Base-by-base conservation (phyloP, 805 yeast species). In the Cyberlindnera xishuangbannaensis region DNA sequence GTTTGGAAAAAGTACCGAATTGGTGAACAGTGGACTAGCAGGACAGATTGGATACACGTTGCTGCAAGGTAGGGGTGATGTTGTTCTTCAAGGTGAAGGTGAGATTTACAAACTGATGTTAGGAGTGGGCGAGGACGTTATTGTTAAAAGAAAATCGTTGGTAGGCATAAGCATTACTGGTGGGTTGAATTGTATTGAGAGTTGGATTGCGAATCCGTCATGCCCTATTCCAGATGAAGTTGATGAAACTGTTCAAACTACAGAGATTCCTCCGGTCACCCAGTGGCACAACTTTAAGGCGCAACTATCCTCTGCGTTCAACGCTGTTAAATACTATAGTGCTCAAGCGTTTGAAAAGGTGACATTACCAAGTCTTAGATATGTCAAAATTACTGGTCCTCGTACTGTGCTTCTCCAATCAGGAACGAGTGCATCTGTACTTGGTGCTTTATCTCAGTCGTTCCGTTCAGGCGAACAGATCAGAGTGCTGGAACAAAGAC, bases 31-130 rank as follows among this genome's bases (percentile, higher is more conserved):
- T n/a, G n/a, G n/a, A n/a, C 53, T 55, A 41, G 2, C 21, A 35
- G 15, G 20, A 28, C 24, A 54, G 53, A 20, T 8, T 21, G 77
- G 77, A 0, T 76, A 66, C 46, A 58, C 67, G 0, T 55, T 71
- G 23, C 42, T 75, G 6, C 64, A 70, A 17, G 83, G 84, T 2
- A 61, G 83, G 39, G 84, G 84, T 0, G 67, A 64, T 31, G 64
- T 64, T 3, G 75, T 76, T 1, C 42, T 78, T 12, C 69, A 64
- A 12, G 83, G 81, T 1, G 57, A 61, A 16, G 83, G 83, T 0
- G 62, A 71, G 10, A 52, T 77, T 15, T 74, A 73, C 50, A 66
- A 64, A 38, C 55, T 75, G 12, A 58, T 58, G 20, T 50, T 77
- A 16, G 56, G 46, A 4, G 64, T 58, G 13, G 65, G 52, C 15